Base-by-base conservation (phyloP, 2,329 filamentous ascomycete genomes). In the Claviceps sorghi region DNA sequence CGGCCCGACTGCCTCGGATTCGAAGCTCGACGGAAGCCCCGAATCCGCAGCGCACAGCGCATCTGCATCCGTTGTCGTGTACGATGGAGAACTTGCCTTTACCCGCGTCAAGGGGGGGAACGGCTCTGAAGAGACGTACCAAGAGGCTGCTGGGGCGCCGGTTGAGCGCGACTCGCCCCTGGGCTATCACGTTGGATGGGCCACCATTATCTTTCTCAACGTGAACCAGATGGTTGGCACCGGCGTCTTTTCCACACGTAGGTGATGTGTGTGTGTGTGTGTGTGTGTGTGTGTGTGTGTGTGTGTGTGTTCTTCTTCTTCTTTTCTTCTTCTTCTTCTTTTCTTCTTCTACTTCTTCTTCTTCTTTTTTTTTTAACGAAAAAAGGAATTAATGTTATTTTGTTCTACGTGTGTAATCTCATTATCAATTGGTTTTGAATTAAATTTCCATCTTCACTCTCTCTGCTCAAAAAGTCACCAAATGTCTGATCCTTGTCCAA, bases 191-290 rank as follows among this genome's bases (percentile, higher is more conserved):
- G 79, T 83, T 17, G 73, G 73, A 9, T 73, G 70, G 52, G 55
- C 76, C 4, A 78, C 79, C 0, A 75, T 80, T 26, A 67, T 82
- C 34, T 80, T 80, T 41, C 61, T 83, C 51, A 83, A 83, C 54
- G 62, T 83, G 42, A 78, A 76, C 53, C 74, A 76, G 63, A 83
- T 83, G 78, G 69, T 83, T 46, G 80, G 80, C 1, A 82, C 78
- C 0, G 79, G 79, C 47, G 74, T 82, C n/a, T 82, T 79, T 53
- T 83, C 79, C 0, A 83, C 80, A 0, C 80, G 79, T 82, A 59
- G 59, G 78, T 45, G 6, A 22, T 43, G 10, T 26, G 22, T 45
- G n/a, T 42, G 2, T 19, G 3, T 41, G 15, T 41, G 4, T 19
- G 4, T 9, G 38, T 41, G 6, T 38, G 5, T 13, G 5, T 38